phyloP scores from a whole-genome alignment of 1,284 basidiomycete genomes.

The Irpex sp. region DNA sequence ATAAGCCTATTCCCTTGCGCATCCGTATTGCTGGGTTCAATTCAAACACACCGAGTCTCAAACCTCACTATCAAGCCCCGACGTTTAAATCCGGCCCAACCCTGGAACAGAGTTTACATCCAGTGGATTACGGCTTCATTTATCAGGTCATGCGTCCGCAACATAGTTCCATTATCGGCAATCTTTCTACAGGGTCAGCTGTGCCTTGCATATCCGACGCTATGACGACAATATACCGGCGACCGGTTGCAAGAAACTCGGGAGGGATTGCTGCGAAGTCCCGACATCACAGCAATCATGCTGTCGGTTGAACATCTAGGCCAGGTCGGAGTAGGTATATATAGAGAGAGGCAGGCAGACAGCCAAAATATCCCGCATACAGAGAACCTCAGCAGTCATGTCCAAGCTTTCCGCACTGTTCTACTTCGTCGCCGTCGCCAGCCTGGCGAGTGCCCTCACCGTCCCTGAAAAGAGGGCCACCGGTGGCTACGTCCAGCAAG shows the following conservation, averaged over 20 bases:
- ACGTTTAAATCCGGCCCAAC: no score
- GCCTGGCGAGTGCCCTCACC: slow-evolving; percentile 4
- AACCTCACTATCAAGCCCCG: no score
- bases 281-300: background rate
- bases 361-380: background rate
- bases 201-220: background rate
- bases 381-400: background rate
- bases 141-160: background rate
- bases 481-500: slow-evolving; percentile 46
- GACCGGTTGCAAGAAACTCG: background rate
- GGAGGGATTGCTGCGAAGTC: no score
- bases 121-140: background rate
- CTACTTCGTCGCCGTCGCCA: slow-evolving; percentile 4
- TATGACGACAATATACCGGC: background rate
- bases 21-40: no score
- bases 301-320: no score
- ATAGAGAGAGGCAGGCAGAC: no score
- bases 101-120: no score
- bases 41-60: no score
- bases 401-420: slow-evolving; percentile 4
- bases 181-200: background rate
- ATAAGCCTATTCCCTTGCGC: no score
- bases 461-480: slow-evolving; percentile 25
- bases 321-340: no score
- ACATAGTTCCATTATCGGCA: background rate